Conservation (phyloP, 2,329 filamentous ascomycete genomes). For the Diaporthe ampelina region DNA sequence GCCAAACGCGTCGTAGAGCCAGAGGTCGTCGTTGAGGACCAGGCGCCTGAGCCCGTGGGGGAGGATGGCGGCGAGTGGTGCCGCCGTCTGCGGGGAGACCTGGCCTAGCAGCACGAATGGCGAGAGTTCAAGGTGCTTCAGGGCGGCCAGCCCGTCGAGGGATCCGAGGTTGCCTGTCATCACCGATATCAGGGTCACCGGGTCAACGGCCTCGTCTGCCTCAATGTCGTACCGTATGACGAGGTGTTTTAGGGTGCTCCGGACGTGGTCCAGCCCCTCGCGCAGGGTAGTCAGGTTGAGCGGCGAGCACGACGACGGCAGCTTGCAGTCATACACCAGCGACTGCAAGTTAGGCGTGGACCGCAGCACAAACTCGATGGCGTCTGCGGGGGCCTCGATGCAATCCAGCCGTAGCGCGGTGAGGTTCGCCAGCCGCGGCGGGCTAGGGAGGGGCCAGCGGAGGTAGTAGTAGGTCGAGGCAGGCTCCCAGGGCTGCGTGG, state of each 20-base stretch:
- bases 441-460: not conserved
- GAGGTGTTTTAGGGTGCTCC: not conserved
- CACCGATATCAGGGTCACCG: not conserved
- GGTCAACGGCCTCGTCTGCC: not conserved
- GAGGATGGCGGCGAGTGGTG: not conserved
- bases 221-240: not conserved
- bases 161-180: not conserved
- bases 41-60: not conserved
- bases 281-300: fast-evolving
- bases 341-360: not conserved
- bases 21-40: not conserved
- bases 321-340: not conserved
- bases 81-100: not conserved
- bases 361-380: not conserved
- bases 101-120: not conserved
- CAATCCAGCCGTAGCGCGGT: not conserved
- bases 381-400: not conserved
- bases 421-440: not conserved
- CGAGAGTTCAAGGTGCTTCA: not conserved
- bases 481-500: not conserved
- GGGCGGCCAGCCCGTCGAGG: not conserved
- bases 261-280: not conserved
- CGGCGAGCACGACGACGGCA: not conserved
- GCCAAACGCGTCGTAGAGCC: too few relatives aligned
- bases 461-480: not conserved